Conservation (phyloP, 345 rosid genomes). For the Leavenworthia alabamica region DNA sequence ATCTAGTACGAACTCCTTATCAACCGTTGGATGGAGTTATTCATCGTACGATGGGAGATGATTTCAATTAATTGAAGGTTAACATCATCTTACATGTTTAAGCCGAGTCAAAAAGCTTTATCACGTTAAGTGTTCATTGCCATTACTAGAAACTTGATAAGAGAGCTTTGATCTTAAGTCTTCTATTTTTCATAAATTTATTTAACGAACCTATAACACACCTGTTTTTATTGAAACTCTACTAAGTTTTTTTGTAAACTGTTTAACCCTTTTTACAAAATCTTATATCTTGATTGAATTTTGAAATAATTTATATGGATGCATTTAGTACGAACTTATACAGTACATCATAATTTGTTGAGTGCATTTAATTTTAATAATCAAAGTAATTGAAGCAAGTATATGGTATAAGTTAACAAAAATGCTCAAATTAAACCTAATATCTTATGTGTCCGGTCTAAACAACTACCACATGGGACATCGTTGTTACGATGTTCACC, state of each 20-base stretch:
- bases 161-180: conserved; percentile 33
- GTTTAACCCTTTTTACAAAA: background rate
- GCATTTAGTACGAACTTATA: background rate
- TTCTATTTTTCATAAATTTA: conserved; percentile 10
- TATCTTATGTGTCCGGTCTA: conserved; percentile 3
- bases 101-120: conserved; percentile 46
- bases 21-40: conserved; percentile 12
- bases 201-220: conserved; percentile 22
- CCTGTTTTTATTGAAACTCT: conserved; percentile 31
- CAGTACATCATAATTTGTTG: background rate
- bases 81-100: conserved; percentile 46
- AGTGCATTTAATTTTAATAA: background rate
- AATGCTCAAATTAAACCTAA: conserved; percentile 5
- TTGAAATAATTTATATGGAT: background rate
- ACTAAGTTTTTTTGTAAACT: conserved; percentile 1
- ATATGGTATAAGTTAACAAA: background rate
- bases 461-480: conserved; percentile 30
- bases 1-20: conserved; percentile 24
- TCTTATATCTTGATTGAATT: background rate
- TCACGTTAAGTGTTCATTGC: conserved; percentile 40
- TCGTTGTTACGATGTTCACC: conserved; percentile 21
- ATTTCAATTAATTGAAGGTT: conserved; percentile 23
- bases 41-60: conserved; percentile 25
- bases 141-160: conserved; percentile 40
- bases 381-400: background rate